Percentiles rank a stretch among this genome's conserved stretches.
These are phyloP conservation scores for Tylopilus sp. DNA, from an alignment of 768 basidiomycete species.

Conservation along the genomic window DNA sequence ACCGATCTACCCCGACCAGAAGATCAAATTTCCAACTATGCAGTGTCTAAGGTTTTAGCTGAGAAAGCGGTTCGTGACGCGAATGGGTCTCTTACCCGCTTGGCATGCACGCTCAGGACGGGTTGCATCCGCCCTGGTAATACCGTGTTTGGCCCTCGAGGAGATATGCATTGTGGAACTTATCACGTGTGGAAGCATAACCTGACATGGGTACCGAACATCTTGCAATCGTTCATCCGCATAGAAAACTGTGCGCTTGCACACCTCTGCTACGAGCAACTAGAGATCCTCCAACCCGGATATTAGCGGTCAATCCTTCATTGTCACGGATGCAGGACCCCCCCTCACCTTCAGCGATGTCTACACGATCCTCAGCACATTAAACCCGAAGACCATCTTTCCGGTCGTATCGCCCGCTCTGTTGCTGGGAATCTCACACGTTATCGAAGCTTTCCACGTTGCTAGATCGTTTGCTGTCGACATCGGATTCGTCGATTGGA, in stretches of 20 bases:
- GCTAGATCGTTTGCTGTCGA: slow-evolving; percentile 40
- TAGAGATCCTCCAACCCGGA: slow-evolving; percentile 56
- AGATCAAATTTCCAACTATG: slow-evolving; percentile 72
- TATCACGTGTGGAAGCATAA: slow-evolving; percentile 59
- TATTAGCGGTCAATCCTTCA: slow-evolving; percentile 72
- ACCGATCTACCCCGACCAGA: slow-evolving; percentile 47
- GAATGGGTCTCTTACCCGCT: slow-evolving; percentile 33
- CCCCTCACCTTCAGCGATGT: slow-evolving; percentile 62
- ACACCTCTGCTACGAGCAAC: slow-evolving; percentile 70
- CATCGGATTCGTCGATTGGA: slow-evolving; percentile 26
- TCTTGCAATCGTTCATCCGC: slow-evolving; percentile 63
- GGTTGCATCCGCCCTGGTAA: slow-evolving; percentile 79
- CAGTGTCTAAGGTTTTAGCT: slow-evolving; percentile 57
- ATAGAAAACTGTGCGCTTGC: slow-evolving; percentile 76
- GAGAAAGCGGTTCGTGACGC: slow-evolving; percentile 47
- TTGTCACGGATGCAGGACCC: slow-evolving; percentile 61
- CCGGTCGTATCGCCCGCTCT: slow-evolving; percentile 53
- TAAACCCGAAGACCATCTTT: slow-evolving; percentile 58
- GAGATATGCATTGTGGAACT: slow-evolving; percentile 63
- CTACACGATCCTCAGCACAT: slow-evolving; percentile 49
- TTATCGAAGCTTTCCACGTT: slow-evolving; percentile 56
- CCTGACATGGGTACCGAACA: slow-evolving; percentile 57
- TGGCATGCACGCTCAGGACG: slow-evolving; percentile 47
- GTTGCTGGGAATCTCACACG: slow-evolving; percentile 60
- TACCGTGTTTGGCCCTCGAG: slow-evolving; percentile 71